A percentile compares a stretch with the other conserved stretches of the same genome.
phyloP scores from a whole-genome alignment of 2,329 filamentous ascomycete genomes.

The Hypoxylon sp. region DNA sequence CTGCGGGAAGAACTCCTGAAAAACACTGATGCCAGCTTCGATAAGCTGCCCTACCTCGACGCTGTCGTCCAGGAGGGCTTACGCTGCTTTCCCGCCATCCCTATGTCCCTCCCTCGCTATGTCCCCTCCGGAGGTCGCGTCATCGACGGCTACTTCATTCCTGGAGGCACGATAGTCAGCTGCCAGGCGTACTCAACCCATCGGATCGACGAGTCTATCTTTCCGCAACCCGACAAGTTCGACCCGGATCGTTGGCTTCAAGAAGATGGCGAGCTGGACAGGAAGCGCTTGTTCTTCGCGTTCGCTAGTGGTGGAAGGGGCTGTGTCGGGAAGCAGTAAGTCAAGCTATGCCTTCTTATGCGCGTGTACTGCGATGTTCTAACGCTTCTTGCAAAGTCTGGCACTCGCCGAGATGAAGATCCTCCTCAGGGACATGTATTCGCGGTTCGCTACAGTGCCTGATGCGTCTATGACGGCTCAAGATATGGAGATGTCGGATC shows the following conservation, averaged over 20 bases:
- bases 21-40: slow-evolving; percentile 51
- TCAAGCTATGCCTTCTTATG: slow-evolving; percentile 37
- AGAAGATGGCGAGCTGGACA: slow-evolving; percentile 75
- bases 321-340: slow-evolving; percentile 73
- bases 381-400: slow-evolving; percentile 52
- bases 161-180: slow-evolving; percentile 64
- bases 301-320: slow-evolving; percentile 72
- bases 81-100: slow-evolving; percentile 69
- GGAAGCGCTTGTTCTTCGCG: slow-evolving; percentile 68
- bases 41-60: slow-evolving; percentile 66
- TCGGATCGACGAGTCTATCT: slow-evolving; percentile 69
- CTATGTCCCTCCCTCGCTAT: slow-evolving; percentile 70
- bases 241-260: slow-evolving; percentile 85
- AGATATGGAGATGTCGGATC: slow-evolving; percentile 71
- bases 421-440: slow-evolving; percentile 69
- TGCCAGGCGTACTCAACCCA: slow-evolving; percentile 69
- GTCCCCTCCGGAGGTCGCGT: slow-evolving; percentile 62
- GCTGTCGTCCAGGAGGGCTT: slow-evolving; percentile 69
- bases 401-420: slow-evolving; percentile 74
- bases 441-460: slow-evolving; percentile 62
- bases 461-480: slow-evolving; percentile 61
- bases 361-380: slow-evolving; percentile 1
- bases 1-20: slow-evolving; percentile 61
- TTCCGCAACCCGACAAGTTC: slow-evolving; percentile 79
- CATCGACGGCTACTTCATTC: slow-evolving; percentile 64